Conservation (phyloP, 768 basidiomycete genomes). For the Lactarius quietus region DNA sequence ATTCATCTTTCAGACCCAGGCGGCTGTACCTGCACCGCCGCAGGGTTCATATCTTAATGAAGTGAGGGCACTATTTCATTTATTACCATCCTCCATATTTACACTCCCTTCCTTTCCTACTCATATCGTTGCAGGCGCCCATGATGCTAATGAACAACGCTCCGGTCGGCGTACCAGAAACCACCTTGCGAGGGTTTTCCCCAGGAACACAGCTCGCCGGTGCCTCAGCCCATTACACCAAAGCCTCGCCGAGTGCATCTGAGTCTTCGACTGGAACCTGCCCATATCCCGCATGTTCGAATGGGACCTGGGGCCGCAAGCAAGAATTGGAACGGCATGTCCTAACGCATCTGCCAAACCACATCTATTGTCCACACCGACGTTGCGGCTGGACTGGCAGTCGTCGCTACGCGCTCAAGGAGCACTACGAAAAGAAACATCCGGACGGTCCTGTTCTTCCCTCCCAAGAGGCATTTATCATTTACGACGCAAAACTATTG, state of each 20-base stretch:
- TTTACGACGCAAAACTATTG: slow-evolving; percentile 3
- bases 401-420: background rate
- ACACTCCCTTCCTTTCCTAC: background rate
- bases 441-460: background rate
- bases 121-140: background rate
- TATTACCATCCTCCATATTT: background rate
- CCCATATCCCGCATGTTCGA: background rate
- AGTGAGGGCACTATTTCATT: background rate
- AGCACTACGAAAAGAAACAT: background rate
- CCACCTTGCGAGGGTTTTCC: background rate
- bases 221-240: background rate
- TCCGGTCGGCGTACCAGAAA: background rate
- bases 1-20: background rate
- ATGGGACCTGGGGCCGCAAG: accelerated
- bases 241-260: background rate
- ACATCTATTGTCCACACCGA: background rate
- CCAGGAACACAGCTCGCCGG: background rate
- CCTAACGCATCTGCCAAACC: background rate
- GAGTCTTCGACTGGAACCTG: background rate
- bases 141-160: background rate
- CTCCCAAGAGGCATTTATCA: background rate
- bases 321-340: slow-evolving; percentile 12
- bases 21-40: background rate
- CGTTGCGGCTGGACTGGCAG: background rate
- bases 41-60: background rate